Conservation (phyloP, 2,329 filamentous ascomycete species). For the Botrytis medusae region DNA sequence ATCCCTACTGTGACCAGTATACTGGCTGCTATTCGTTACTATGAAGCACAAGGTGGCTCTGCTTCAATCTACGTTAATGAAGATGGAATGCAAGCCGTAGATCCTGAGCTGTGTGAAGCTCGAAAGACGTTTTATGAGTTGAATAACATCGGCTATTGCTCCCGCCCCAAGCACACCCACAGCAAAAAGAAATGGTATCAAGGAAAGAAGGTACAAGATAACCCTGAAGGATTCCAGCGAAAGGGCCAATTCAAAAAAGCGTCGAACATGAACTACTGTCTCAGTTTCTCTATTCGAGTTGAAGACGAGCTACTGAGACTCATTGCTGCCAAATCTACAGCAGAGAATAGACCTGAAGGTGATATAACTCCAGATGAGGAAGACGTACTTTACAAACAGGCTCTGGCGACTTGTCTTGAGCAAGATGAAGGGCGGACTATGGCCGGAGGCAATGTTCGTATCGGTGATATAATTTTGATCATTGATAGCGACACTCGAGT, state of each 20-base stretch:
- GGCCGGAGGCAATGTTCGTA: constrained; percentile 60
- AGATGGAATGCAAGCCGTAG: constrained; percentile 61
- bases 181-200: constrained; percentile 24
- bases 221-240: constrained; percentile 47
- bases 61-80: constrained; percentile 69
- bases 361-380: constrained; percentile 41
- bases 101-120: constrained; percentile 35
- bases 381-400: constrained; percentile 48
- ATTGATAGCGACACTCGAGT: constrained; percentile 68
- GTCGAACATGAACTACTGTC: constrained; percentile 73
- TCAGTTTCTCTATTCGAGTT: constrained; percentile 33
- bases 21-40: constrained; percentile 57
- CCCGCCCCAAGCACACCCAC: constrained; percentile 45
- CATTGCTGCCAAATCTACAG: constrained; percentile 13
- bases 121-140: constrained; percentile 57
- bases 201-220: constrained; percentile 22
- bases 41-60: constrained; percentile 60
- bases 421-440: constrained; percentile 52
- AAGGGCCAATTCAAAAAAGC: constrained; percentile 71
- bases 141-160: constrained; percentile 57
- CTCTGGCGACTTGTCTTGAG: constrained; percentile 51
- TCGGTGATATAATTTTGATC: constrained; percentile 64
- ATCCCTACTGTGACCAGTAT: constrained; percentile 57
- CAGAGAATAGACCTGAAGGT: constrained; percentile 13
- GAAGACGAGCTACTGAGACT: constrained; percentile 48